Evolutionary conservation across 495 filamentous ascomycete species (phyloP), one percentile per base, ranked within the genome.

Genomic region (Glarea lozoyensis): DNA sequence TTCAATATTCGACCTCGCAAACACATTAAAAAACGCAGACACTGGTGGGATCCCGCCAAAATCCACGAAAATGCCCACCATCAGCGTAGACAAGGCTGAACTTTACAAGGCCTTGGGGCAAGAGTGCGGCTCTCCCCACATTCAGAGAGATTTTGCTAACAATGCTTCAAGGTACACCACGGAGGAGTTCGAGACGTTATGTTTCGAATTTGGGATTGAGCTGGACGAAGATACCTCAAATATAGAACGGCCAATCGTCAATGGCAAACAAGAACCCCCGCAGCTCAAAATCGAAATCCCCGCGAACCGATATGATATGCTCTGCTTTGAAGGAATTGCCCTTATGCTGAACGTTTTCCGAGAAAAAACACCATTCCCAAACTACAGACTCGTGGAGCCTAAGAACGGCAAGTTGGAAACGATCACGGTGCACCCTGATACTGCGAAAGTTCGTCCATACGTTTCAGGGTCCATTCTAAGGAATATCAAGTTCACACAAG

Each of bases 271-370:
- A 62, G 86, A 94, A 65, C 75, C 86, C 4, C 82, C 93, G 35
- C 83, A 97, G 66, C 75, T 97, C 58, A 94, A 94, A 73, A 97
- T 99, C 59, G 92, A 99, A 63, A 94, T 99, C 59, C 92, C 92
- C 47, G 92, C 92, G 50, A 99, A 99, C 62, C 78, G 90, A 74
- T 97, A 97, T 79, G 92, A 99, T 57, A 82, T 97, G 79, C 79
- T 99, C 21, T 99, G 92, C 59, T 94, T 96, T 66, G 92, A 99
- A 65, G 92, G 92, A 36, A 93, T 99, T 59, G 81, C 87, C 38
- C 73, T 94, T 53, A 90, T 90, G 78, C 73, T 99, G 42, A 94
- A 94, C 58, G 85, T 99, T 63, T 99, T 97, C 81, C 66, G 81
- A 42, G 84, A 78, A 38, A 82, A 79, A 50, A 67, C 73, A 38